Percentiles rank a stretch among this genome's conserved stretches.
phyloP scores from a whole-genome alignment of 2,329 filamentous ascomycete genomes.

The Cephalotrichum gorgonifer region DNA sequence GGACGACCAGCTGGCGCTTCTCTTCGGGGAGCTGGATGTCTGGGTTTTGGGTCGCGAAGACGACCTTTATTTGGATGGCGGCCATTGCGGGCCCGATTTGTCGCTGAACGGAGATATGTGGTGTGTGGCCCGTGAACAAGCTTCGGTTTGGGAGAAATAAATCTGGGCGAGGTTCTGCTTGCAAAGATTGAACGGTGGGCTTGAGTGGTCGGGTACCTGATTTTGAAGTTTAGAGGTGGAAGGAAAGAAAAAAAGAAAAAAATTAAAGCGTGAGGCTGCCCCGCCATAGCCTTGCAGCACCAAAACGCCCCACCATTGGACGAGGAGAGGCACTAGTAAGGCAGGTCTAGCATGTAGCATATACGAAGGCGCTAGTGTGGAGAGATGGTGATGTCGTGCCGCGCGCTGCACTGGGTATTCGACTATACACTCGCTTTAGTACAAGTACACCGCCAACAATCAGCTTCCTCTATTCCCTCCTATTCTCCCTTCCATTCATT shows the following conservation, averaged over 20 bases:
- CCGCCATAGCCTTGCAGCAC: slow-evolving; percentile 5
- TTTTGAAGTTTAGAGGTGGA: neutral
- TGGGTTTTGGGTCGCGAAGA: slow-evolving; percentile 54
- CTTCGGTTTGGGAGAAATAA: too few relatives aligned
- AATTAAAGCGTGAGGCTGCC: slow-evolving; percentile 4
- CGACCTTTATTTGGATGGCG: slow-evolving; percentile 50
- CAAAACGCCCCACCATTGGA: neutral
- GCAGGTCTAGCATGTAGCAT: neutral
- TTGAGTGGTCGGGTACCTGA: too few relatives aligned
- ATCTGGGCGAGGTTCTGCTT: too few relatives aligned
- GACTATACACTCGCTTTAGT: neutral
- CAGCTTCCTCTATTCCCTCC: slow-evolving; percentile 3
- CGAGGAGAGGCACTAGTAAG: neutral
- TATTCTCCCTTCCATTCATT: neutral
- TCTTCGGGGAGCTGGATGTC: slow-evolving; percentile 53
- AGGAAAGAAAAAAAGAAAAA: slow-evolving; percentile 2
- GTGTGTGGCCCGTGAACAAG: too few relatives aligned
- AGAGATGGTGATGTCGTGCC: neutral
- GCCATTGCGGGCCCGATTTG: slow-evolving; percentile 6
- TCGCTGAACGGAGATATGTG: neutral
- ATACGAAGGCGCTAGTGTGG: too few relatives aligned
- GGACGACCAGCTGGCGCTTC: slow-evolving; percentile 52
- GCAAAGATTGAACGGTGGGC: too few relatives aligned
- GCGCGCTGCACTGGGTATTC: neutral
- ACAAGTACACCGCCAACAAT: too few relatives aligned